These are phyloP conservation scores for Canavalia gladiata DNA, from an alignment of 306 rosid genomes.

Conservation along the genomic window DNA sequence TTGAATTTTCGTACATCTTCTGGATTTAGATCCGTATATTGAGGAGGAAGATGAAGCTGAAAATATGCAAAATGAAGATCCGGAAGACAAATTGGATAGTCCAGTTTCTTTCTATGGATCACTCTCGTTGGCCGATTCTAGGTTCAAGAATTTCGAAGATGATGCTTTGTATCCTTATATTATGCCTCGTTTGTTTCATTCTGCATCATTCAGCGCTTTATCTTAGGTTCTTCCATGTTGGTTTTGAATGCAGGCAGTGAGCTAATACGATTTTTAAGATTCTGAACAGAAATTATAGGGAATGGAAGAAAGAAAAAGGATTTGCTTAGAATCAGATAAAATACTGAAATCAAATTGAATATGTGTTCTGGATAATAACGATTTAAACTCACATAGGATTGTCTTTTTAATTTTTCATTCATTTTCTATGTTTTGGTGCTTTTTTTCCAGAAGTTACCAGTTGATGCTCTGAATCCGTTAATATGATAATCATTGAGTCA, in stretches of 20 bases:
- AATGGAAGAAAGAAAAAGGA: background rate
- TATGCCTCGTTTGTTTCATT: background rate
- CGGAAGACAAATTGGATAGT: slow-evolving; percentile 45
- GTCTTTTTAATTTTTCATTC: background rate
- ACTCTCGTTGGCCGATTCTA: slow-evolving; percentile 49
- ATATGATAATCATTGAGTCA: background rate
- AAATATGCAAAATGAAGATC: slow-evolving; percentile 22
- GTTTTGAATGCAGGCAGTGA: background rate
- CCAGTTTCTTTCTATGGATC: slow-evolving; percentile 52
- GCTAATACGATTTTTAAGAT: background rate
- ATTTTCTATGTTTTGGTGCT: background rate
- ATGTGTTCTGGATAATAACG: background rate
- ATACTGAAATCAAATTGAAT: background rate
- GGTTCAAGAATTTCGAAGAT: slow-evolving; percentile 59
- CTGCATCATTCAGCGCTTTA: background rate
- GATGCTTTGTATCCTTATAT: slow-evolving; percentile 76
- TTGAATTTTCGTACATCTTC: background rate
- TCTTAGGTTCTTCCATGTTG: background rate
- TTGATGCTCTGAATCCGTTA: background rate
- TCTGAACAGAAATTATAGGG: background rate
- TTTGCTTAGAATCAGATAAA: slow-evolving; percentile 13
- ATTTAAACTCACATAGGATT: background rate
- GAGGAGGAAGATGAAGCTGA: slow-evolving; percentile 62
- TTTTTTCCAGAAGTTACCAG: background rate
- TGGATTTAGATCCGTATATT: slow-evolving; percentile 56